Conservation (phyloP, 208 protist species). For the Leishmania mexicana region DNA sequence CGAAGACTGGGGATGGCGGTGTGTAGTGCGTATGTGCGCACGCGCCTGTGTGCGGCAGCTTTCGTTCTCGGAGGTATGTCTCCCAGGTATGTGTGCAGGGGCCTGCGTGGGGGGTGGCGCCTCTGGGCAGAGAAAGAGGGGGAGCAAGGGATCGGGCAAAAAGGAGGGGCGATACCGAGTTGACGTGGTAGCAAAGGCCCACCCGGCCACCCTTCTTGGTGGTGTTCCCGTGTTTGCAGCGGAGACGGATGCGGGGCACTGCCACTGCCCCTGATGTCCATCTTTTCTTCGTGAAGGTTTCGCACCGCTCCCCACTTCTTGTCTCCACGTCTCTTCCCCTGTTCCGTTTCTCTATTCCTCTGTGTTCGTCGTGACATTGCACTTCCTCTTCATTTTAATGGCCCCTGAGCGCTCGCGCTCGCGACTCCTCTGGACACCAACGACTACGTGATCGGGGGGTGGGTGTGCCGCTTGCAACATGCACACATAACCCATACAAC, state of each 20-base stretch:
- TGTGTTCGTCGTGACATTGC: not conserved
- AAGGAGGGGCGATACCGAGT: not conserved
- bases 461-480: not conserved
- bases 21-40: not conserved
- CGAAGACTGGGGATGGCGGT: not conserved
- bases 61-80: not conserved
- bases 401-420: not conserved
- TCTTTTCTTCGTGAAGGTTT: not conserved
- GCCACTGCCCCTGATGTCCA: not conserved
- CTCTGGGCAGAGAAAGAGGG: not conserved
- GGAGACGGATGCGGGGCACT: not conserved
- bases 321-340: slow-evolving; percentile 1
- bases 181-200: not conserved
- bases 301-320: not conserved
- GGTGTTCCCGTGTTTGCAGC: too few species aligned
- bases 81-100: not conserved
- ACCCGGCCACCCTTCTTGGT: not conserved
- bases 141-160: not conserved
- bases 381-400: not conserved
- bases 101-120: not conserved
- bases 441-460: not conserved
- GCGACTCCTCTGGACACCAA: not conserved
- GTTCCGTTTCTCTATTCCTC: slow-evolving; percentile 1
- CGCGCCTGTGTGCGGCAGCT: not conserved
- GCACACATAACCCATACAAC: not conserved